A percentile compares a stretch with the other conserved stretches of the same genome.
phyloP scores from a whole-genome alignment of 2,329 filamentous ascomycete species.

The Westerdykella sp. region DNA sequence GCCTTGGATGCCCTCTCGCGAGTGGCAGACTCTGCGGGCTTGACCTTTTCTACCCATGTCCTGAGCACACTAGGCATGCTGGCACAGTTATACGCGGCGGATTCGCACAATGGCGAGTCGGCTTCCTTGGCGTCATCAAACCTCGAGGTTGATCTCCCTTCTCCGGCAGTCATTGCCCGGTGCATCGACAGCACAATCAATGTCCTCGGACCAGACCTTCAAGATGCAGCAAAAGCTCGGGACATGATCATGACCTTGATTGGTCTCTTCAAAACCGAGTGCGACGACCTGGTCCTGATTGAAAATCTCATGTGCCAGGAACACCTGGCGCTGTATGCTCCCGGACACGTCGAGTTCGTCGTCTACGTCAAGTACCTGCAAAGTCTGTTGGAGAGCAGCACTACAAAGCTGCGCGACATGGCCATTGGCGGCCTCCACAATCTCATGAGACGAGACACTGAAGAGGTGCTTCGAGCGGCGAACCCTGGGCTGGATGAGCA shows the following conservation, averaged over 20 bases:
- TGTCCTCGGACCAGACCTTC: conserved; percentile 88
- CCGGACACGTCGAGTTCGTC: conserved; percentile 75
- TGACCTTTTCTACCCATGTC: conserved; percentile 88
- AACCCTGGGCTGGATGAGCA: conserved; percentile 79
- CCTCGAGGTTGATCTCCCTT: conserved; percentile 77
- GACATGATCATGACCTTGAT: conserved; percentile 87
- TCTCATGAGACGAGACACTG: conserved; percentile 86
- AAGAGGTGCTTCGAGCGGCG: conserved; percentile 71
- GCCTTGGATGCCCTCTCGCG: conserved; percentile 80
- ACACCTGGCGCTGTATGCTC: conserved; percentile 86
- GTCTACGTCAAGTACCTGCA: conserved; percentile 81
- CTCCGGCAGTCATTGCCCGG: conserved; percentile 73
- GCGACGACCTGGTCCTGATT: conserved; percentile 62
- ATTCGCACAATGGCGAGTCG: conserved; percentile 84
- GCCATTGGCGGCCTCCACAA: conserved; percentile 87
- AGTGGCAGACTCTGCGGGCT: conserved; percentile 83
- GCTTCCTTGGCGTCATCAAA: conserved; percentile 78
- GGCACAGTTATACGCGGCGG: conserved; percentile 83
- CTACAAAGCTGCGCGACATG: conserved; percentile 65
- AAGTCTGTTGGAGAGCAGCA: conserved; percentile 64
- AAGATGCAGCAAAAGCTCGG: conserved; percentile 85
- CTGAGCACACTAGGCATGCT: conserved; percentile 89
- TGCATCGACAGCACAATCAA: conserved; percentile 96
- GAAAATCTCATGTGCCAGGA: conserved; percentile 80
- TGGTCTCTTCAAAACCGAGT: conserved; percentile 71